Base-by-base conservation (phyloP, 768 basidiomycete species). In the Kwoniella bestiolae region DNA sequence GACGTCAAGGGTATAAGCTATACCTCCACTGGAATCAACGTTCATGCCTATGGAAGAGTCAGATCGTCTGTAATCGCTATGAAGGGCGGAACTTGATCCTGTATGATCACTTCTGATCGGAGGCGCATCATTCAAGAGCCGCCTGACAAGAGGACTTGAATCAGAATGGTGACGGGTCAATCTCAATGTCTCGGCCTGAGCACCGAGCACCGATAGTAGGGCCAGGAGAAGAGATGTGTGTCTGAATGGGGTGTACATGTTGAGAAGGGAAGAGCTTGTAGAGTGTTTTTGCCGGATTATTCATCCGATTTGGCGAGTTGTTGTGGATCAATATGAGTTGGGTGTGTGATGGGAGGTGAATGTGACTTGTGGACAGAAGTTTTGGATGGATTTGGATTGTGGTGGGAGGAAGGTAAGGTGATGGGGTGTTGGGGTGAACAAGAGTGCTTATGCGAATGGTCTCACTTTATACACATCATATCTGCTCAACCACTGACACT, bases 1-100 rank as follows among this genome's bases (percentile, higher is more conserved):
- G 18, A 63, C 32, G 21, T 63, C 61, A 6, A 63, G 23, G 21
- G 61, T 63, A 34, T 63, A 63, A 1, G 56, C 56, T 12, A 58
- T 28, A 26, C 56, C 56, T 16, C 56, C 31, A 21, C 56, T 58
- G 41, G 23, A 18, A 58, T 46, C 56, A 21, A 58, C 29, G 16
- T 58, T 28, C 44, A 58, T 58, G 25, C 23, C 21, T 6, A 58
- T 46, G 16, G 56, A 58, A 21, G 56, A 26, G 25, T 51, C 50
- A 1, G 50, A 4, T 51, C 50, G 26, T 51, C 29, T 29, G 38
- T 41, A 41, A 18, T 41, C 38, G 18, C 12, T 41, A 41, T 41
- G 38, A 14, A 14, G 12, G 12, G 6, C 18, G 38, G 12, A 11
- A 5, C 18, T 16, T 14, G 38, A 18, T 14, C 12, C 4, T 41